Base-by-base conservation (phyloP, 2,329 filamentous ascomycete genomes). In the Cryphonectria carpinicola region DNA sequence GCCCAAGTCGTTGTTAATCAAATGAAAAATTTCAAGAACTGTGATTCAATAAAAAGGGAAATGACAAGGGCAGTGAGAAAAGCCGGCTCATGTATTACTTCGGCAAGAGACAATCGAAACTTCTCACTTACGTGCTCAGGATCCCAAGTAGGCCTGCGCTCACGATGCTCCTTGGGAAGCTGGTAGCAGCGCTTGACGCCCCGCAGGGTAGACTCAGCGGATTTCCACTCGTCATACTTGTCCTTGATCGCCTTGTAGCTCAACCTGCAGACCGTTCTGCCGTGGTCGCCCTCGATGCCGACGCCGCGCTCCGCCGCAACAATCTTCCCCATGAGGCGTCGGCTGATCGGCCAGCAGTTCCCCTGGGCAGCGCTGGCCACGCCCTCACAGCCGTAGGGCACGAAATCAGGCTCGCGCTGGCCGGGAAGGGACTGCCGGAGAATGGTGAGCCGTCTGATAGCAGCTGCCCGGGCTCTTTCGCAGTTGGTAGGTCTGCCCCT, bases 91-190 rank as follows among this genome's bases (percentile, higher is more conserved):
- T 5, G 14, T 1, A 19, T 3, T n/a, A 35, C 28, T 28, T 2
- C 8, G 17, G 2, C 17, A 39, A 39, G 17, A 22, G 17, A 58
- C 3, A 14, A 10, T 22, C 5, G 56, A 14, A 35, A 19, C 28
- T 3, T 25, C 46, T 19, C 7, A 68, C 66, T 64, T 28, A 68
- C 66, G 22, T 68, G 66, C 43, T 68, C n/a, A n/a, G 11, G 28
- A 4, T 52, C 35, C 63, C 67, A 67, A n/a, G 49, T 69, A 39
- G 70, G 70, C 49, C 35, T 49, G 39, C 37, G 43, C 56, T 66
- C 54, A n/a, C 62, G 37, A 25, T 71, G 69, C 66, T 68, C 39
- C 43, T 54, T 43, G 14, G 66, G 66, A 22, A 49, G 66, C n/a
- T 37, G n/a, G 14, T 41, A 61, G 35, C 37, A 28, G 28, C 66